Conservation (phyloP, 768 basidiomycete genomes). For the Auriculariales sp. region DNA sequence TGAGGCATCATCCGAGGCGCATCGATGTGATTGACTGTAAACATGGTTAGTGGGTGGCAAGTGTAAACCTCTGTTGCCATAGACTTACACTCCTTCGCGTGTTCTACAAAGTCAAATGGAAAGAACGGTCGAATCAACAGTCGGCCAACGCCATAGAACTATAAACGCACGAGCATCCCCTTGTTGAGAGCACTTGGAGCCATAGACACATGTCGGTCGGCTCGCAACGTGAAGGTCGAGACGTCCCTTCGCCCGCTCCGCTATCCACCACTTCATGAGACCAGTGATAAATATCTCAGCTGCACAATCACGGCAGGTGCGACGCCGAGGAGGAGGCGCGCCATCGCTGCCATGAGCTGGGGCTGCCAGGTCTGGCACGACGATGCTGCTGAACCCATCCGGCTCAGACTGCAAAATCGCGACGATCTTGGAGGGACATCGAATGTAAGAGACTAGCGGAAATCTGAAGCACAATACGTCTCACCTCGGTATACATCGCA, state of each 20-base stretch:
- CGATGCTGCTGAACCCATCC: constrained; percentile 44
- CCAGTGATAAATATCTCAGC: constrained; percentile 65
- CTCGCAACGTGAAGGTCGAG: constrained; percentile 37
- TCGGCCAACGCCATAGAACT: too few species aligned
- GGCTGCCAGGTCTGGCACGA: constrained; percentile 45
- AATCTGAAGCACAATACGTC: constrained; percentile 8
- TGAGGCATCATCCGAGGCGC: too few species aligned
- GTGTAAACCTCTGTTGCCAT: too few species aligned
- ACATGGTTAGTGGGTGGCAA: too few species aligned
- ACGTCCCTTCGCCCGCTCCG: constrained; percentile 58
- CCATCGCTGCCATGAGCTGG: constrained; percentile 13
- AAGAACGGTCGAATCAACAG: too few species aligned
- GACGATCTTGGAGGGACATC: constrained; percentile 34
- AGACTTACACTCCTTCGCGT: too few species aligned
- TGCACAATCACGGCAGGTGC: constrained; percentile 59
- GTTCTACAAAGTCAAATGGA: too few species aligned
- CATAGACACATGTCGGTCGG: constrained; percentile 57
- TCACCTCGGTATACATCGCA: constrained; percentile 65
- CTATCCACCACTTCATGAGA: constrained; percentile 68
- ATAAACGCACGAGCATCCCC: too few species aligned
- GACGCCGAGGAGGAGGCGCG: constrained; percentile 29
- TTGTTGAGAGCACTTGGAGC: constrained; percentile 43
- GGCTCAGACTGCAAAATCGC: constrained; percentile 45
- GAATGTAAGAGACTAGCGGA: neutral
- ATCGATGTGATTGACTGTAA: too few species aligned